These are phyloP conservation scores for Beauveria australis DNA, from an alignment of 2,329 filamentous ascomycete genomes.

Conservation along the genomic window DNA sequence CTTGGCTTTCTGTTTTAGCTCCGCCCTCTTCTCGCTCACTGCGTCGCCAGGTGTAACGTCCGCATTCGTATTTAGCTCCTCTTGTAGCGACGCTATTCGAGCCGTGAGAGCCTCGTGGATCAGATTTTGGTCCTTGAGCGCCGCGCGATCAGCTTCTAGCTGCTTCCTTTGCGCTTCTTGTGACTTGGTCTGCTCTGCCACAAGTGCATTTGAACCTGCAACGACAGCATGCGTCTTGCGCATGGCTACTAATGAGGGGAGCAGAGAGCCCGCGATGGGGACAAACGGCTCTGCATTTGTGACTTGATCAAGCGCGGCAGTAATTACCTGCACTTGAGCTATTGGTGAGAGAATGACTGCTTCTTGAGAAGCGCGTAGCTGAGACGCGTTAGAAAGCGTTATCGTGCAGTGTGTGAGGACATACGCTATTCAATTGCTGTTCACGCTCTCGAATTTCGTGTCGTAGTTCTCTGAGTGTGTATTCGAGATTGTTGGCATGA, in stretches of 20 bases:
- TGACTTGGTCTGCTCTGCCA: conserved; percentile 35
- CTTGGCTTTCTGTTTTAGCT: conserved; percentile 51
- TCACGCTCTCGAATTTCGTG: conserved; percentile 47
- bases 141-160: conserved; percentile 42
- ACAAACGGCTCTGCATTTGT: conserved; percentile 55
- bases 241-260: conserved; percentile 65
- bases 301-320: conserved; percentile 57
- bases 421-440: conserved; percentile 38
- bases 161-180: conserved; percentile 36
- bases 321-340: conserved; percentile 39
- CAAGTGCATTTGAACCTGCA: conserved; percentile 53
- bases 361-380: conserved; percentile 4
- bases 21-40: conserved; percentile 52
- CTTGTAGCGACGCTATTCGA: conserved; percentile 51
- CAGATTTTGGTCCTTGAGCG: conserved; percentile 45
- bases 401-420: background rate
- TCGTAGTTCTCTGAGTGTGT: conserved; percentile 61
- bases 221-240: conserved; percentile 58
- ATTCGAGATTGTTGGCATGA: conserved; percentile 47
- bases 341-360: conserved; percentile 19
- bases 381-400: background rate
- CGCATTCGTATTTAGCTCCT: conserved; percentile 47
- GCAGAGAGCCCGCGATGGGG: conserved; percentile 56
- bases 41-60: conserved; percentile 53
- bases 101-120: conserved; percentile 45